Evolutionary conservation across 495 filamentous ascomycete genomes (phyloP), one percentile per base, ranked within the genome.

Genomic region (Hypoxylon trugodes): DNA sequence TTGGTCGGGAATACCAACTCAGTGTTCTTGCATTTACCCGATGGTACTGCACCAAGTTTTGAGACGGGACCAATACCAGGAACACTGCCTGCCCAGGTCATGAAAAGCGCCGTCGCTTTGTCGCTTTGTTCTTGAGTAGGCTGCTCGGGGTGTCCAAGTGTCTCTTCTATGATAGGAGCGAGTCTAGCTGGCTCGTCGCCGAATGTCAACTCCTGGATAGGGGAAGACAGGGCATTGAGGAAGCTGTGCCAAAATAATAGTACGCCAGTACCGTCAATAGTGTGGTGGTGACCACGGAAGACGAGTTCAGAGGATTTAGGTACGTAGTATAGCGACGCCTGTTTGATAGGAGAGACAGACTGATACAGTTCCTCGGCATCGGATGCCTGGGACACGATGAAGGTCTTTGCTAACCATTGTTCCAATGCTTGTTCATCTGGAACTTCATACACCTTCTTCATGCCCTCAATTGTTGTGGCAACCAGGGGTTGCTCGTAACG

Each of bases 401-500:
- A 68, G 4, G 70, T 73, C 25, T 56, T 64, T 1, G n/a, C 53
- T 7, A 70, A 28, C 70, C 65, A 73, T 18, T 66, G 40, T 40
- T 65, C 53, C 4, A 70, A 47, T 6, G 51, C 68, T 7, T 59
- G 50, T 25, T 51, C 58, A 18, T 69, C 64, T 6, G 60, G 68
- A 1, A 60, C 56, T 28, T 73, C 68, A 30, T 73, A 73, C 2
- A 73, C 61, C 48, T 47, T 65, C 33, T 57, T 65, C 48, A 51
- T 65, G 1, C 60, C 64, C 1, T 73, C 68, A 13, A 56, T 22
- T 6, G 36, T 69, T 3, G 61, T 52, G 1, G 70, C 70, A 9
- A 73, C 49, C 13, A 58, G 58, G 6, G 70, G 70, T 18, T 73
- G 68, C 37, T 73, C 65, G 50, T 66, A 57, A 18, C 70, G 70